phyloP scores from a whole-genome alignment of 2,329 filamentous ascomycete species.

The Fusarium algeriense region DNA sequence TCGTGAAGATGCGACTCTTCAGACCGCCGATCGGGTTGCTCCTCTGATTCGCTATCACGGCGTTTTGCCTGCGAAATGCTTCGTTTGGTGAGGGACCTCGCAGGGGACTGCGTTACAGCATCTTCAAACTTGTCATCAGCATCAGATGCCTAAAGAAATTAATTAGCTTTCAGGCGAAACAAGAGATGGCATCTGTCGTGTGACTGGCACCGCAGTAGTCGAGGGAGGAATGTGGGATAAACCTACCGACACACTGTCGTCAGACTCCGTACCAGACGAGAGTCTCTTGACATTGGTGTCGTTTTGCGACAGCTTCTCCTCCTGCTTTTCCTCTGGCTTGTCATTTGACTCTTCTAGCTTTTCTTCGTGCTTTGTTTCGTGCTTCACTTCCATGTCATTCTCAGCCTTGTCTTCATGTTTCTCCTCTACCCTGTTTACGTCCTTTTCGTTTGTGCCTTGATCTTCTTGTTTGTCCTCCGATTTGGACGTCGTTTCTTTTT shows the following conservation, averaged over 20 bases:
- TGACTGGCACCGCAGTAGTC: slow-evolving; percentile 28
- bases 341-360: not conserved
- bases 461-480: slow-evolving; percentile 22
- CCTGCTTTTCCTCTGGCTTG: slow-evolving; percentile 19
- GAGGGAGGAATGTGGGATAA: slow-evolving; percentile 26
- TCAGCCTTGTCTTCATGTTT: slow-evolving; percentile 9
- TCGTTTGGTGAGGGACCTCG: slow-evolving; percentile 72
- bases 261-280: slow-evolving; percentile 50
- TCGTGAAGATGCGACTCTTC: slow-evolving; percentile 24
- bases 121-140: slow-evolving; percentile 77
- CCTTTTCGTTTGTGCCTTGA: slow-evolving; percentile 6
- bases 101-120: slow-evolving; percentile 74
- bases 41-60: slow-evolving; percentile 31
- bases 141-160: slow-evolving; percentile 47
- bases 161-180: slow-evolving; percentile 31
- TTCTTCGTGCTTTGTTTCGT: slow-evolving; percentile 1
- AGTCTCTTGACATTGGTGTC: slow-evolving; percentile 45
- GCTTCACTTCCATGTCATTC: not conserved
- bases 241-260: slow-evolving; percentile 49
- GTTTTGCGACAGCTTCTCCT: slow-evolving; percentile 33
- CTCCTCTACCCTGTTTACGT: slow-evolving; percentile 4
- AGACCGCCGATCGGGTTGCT: slow-evolving; percentile 24
- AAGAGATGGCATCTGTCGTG: slow-evolving; percentile 33
- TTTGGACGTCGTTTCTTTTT: slow-evolving; percentile 7
- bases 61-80: slow-evolving; percentile 52